Conservation (phyloP, 345 rosid species). For the Acer campestre region DNA sequence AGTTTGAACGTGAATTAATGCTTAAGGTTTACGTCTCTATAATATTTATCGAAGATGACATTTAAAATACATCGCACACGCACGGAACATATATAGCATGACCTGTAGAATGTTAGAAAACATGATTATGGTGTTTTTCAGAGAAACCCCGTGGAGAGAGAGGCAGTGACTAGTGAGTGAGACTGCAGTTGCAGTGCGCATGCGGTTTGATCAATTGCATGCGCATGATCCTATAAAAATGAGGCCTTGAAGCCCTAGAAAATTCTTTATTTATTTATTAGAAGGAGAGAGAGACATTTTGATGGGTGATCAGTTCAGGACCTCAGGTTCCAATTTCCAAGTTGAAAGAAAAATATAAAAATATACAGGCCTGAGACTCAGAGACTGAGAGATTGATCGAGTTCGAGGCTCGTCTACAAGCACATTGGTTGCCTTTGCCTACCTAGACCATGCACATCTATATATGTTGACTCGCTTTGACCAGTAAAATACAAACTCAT, state of each 20-base stretch:
- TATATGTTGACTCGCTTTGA: conserved; percentile 11
- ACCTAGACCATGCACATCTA: conserved; percentile 12
- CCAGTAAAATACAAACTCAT: not conserved
- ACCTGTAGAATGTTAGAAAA: not conserved
- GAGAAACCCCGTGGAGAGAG: conserved; percentile 10
- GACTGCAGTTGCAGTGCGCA: conserved; percentile 41
- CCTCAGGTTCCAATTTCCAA: conserved; percentile 16
- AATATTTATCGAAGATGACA: not conserved
- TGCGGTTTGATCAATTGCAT: conserved; percentile 37
- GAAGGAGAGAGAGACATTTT: not conserved
- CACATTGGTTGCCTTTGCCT: conserved; percentile 7
- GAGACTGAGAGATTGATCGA: not conserved
- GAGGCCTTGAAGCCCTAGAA: not conserved
- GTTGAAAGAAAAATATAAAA: not conserved
- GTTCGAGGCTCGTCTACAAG: conserved; percentile 20
- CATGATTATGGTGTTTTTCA: conserved; percentile 11
- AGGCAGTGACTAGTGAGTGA: not conserved
- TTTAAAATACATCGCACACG: not conserved
- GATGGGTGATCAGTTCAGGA: not conserved
- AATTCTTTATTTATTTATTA: too few relatives aligned
- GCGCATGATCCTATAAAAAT: conserved; percentile 48
- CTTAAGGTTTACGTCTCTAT: too few relatives aligned
- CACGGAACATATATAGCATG: not conserved
- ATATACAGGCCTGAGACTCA: not conserved
- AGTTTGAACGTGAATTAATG: too few relatives aligned